A percentile compares a stretch with the other conserved stretches of the same genome.
Evolutionary conservation across 495 filamentous ascomycete species (phyloP).

Genomic region (Jackrogersella minutella): DNA sequence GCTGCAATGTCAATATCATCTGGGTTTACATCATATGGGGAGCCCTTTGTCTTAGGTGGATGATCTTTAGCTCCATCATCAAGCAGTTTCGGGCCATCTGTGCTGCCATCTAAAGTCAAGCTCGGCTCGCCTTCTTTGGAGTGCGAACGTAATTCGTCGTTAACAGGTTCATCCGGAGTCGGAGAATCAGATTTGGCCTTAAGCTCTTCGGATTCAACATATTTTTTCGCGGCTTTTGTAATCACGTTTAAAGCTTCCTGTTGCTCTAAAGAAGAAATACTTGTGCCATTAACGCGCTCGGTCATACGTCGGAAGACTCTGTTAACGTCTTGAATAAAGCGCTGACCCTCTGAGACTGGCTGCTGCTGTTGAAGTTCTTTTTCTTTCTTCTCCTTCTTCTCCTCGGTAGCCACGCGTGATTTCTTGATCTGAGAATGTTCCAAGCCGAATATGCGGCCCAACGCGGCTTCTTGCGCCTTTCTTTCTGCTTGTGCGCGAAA

Average conservation of each 20-base stretch:
- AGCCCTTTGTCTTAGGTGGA: slow-evolving; percentile 33
- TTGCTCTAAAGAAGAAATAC: slow-evolving; percentile 35
- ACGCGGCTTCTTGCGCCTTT: slow-evolving; percentile 61
- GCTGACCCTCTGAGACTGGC: slow-evolving; percentile 35
- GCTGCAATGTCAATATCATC: slow-evolving; percentile 59
- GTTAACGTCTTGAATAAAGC: slow-evolving; percentile 55
- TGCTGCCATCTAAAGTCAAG: background rate
- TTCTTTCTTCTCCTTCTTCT: slow-evolving; percentile 48
- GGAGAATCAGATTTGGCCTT: slow-evolving; percentile 14
- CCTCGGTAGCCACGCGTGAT: slow-evolving; percentile 29
- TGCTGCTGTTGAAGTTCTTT: slow-evolving; percentile 39
- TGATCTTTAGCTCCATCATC: background rate
- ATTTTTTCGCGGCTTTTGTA: slow-evolving; percentile 54
- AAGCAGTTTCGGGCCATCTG: slow-evolving; percentile 3
- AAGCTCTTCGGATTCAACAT: slow-evolving; percentile 47
- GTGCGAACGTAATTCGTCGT: background rate
- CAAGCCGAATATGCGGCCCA: slow-evolving; percentile 63
- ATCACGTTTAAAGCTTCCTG: slow-evolving; percentile 55
- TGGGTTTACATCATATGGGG: slow-evolving; percentile 46
- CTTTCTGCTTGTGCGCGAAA: slow-evolving; percentile 58
- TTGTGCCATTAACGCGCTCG: slow-evolving; percentile 43
- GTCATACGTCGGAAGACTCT: slow-evolving; percentile 47
- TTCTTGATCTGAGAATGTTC: slow-evolving; percentile 47
- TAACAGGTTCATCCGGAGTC: background rate
- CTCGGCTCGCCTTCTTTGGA: background rate